These are phyloP conservation scores for Paulinella micropora DNA, from an alignment of 78 protist genomes.

Conservation along the genomic window DNA sequence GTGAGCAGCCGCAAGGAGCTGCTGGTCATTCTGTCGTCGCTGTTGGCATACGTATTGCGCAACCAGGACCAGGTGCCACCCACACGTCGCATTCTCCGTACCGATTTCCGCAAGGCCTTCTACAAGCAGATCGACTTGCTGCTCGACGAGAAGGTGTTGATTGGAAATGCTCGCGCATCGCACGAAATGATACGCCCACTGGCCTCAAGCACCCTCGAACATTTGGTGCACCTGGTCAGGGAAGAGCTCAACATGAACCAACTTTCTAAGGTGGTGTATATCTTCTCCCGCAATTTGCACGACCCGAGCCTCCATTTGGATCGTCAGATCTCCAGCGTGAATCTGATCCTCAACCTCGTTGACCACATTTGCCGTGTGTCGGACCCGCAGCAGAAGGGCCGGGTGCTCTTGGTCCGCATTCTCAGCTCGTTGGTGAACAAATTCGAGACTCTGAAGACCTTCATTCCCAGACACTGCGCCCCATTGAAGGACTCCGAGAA, in stretches of 20 bases:
- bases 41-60: too few species aligned
- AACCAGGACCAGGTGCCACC: conserved; percentile 66
- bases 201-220: conserved; percentile 71
- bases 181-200: conserved; percentile 49
- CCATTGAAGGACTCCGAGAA: background rate
- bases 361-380: conserved; percentile 50
- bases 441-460: conserved; percentile 36
- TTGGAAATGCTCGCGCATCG: conserved; percentile 26
- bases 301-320: conserved; percentile 57
- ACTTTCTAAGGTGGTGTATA: conserved; percentile 39
- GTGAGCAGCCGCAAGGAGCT: conserved; percentile 43
- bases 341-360: conserved; percentile 62
- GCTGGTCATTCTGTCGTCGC: too few species aligned
- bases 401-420: conserved; percentile 47
- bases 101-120: conserved; percentile 66
- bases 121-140: conserved; percentile 52
- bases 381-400: background rate
- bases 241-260: conserved; percentile 34
- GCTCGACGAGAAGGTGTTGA: conserved; percentile 54
- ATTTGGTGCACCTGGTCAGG: conserved; percentile 68
- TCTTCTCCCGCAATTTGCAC: conserved; percentile 60
- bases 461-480: conserved; percentile 37
- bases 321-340: conserved; percentile 64
- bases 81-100: conserved; percentile 62
- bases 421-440: conserved; percentile 55